These are phyloP conservation scores for Lactarius hatsudake DNA, from an alignment of 768 basidiomycete species.

Conservation along the genomic window DNA sequence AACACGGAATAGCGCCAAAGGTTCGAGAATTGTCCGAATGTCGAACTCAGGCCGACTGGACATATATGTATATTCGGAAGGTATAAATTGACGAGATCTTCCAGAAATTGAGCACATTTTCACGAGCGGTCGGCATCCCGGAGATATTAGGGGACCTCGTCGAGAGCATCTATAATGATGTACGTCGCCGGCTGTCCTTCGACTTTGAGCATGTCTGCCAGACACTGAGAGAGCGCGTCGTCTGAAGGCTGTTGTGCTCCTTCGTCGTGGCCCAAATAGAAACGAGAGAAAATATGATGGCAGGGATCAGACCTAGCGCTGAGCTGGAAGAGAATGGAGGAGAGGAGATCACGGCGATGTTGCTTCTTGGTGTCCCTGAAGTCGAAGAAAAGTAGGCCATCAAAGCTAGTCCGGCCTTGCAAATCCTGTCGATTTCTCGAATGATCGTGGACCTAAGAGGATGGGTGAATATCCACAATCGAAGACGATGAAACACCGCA, in stretches of 20 bases:
- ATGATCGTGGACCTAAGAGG: conserved; percentile 1
- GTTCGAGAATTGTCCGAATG: background rate
- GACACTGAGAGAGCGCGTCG: background rate
- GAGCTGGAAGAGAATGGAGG: conserved; percentile 10
- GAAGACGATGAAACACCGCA: background rate
- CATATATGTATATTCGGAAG: background rate
- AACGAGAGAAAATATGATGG: background rate
- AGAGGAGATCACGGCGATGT: background rate
- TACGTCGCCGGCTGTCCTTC: background rate
- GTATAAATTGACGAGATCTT: background rate
- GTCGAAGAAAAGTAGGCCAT: conserved; percentile 11
- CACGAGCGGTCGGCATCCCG: background rate
- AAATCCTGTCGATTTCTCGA: background rate
- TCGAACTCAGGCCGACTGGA: conserved; percentile 5
- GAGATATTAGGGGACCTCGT: conserved; percentile 1
- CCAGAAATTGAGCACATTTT: background rate
- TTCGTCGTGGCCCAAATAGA: background rate
- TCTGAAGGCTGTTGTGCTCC: background rate
- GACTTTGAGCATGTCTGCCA: conserved; percentile 3
- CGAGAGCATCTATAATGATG: conserved; percentile 8
- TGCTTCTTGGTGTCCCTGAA: conserved; percentile 11
- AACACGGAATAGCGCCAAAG: background rate
- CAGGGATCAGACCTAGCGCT: background rate
- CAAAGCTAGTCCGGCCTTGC: background rate
- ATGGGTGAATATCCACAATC: background rate